Base-by-base conservation (phyloP, 495 filamentous ascomycete genomes). In the Lasiosphaeria ovina region DNA sequence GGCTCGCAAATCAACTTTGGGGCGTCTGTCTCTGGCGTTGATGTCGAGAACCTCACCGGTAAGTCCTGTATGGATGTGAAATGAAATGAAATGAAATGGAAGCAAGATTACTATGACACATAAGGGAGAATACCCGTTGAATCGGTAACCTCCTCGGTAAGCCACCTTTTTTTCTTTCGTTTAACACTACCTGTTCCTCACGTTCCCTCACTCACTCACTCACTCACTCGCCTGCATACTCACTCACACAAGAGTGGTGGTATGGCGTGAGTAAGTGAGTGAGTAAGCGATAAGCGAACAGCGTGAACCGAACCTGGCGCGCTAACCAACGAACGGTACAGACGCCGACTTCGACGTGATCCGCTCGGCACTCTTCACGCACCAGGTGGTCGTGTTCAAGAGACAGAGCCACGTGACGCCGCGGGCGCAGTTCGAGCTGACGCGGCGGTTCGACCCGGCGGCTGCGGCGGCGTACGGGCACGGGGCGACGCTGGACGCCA, bases 341-440 rank as follows among this genome's bases (percentile, higher is more conserved):
- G 85, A 89, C 44, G 72, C 77, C 49, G 81, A 85, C 62, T 89
- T 89, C 62, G 67, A 74, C 34, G 64, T 77, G 14, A 83, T 90
- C 65, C 81, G 79, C 62, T 64, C 81, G 7, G 80, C 84, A 1
- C 79, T 91, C 12, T 89, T 87, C 74, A 76, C 71, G 11, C 71
- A 84, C 66, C 83, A 86, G 55, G 82, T 90, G 8, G 76, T 90
- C 38, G 78, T 91, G 31, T 79, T 91, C 74, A 90, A 89, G 67
- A 78, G 84, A 67, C 87, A 90, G 65, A 62, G 74, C 9, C 76
- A 79, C 59, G 73, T 85, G 36, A 80, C 85, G 4, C 84, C 88
- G 1, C 80, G 81, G 66, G 86, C 87, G 32, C 88, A 91, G 72
- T 91, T 84, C 71, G 80, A 86, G 52, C 73, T 90, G 42, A 90